Evolutionary conservation across 1,284 basidiomycete genomes (phyloP).

Genomic region (Leucocoprinus gongylophorus): DNA sequence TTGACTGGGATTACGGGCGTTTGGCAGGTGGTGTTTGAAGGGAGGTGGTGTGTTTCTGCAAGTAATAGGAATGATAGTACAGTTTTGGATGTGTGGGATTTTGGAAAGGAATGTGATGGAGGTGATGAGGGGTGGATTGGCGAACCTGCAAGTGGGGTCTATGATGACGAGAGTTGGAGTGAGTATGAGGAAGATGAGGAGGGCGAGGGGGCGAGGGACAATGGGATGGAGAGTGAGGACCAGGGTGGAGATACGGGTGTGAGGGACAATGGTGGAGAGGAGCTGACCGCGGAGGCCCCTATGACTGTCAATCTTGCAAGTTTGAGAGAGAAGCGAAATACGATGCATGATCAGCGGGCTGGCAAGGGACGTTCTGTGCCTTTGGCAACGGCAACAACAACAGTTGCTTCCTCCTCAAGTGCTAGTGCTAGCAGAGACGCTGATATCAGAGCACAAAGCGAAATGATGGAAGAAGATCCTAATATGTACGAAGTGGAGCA

Average conservation of each 20-base stretch:
- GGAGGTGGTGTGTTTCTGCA: constrained; percentile 87
- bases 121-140: constrained; percentile 40
- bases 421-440: not conserved
- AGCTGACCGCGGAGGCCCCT: constrained; percentile 6
- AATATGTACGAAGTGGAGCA: constrained; percentile 18
- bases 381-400: not conserved
- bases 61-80: constrained; percentile 77
- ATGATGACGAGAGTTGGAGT: constrained; percentile 46
- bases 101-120: constrained; percentile 76
- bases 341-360: constrained; percentile 13
- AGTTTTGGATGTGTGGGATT: constrained; percentile 83
- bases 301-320: not conserved
- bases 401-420: not conserved
- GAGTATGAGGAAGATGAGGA: constrained; percentile 34
- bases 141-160: constrained; percentile 38
- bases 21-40: constrained; percentile 94
- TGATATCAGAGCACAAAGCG: not conserved
- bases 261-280: not conserved
- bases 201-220: constrained; percentile 15
- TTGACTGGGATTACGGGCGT: constrained; percentile 86
- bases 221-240: constrained; percentile 21
- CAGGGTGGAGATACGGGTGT: not conserved
- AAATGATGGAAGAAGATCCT: constrained; percentile 6
- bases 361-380: constrained; percentile 12
- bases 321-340: constrained; percentile 7